These are phyloP conservation scores for Hsuehochloa calcarea DNA, from an alignment of 176 grass and related monocot genomes.

Conservation along the genomic window DNA sequence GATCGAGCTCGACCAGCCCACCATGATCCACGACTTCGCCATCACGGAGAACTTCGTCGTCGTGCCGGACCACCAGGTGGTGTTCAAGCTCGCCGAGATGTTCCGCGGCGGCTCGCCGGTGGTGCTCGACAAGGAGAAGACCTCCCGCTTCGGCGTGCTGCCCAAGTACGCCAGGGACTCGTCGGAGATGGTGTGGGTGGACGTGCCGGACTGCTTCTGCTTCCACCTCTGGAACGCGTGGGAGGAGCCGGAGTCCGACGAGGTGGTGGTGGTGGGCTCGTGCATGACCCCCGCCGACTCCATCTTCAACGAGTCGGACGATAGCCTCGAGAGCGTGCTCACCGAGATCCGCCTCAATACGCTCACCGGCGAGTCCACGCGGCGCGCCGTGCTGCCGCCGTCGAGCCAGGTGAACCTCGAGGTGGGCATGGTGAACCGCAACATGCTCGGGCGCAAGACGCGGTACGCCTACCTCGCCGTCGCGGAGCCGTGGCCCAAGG, in stretches of 20 bases:
- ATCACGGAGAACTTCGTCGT: constrained; percentile 82
- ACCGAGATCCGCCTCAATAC: constrained; percentile 86
- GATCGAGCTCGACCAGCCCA: constrained; percentile 72
- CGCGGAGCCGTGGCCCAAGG: constrained; percentile 94
- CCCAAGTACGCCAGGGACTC: constrained; percentile 64
- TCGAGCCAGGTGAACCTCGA: constrained; percentile 64
- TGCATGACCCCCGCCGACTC: constrained; percentile 95
- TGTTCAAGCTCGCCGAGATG: constrained; percentile 88
- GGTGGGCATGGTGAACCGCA: constrained; percentile 82
- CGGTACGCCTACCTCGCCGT: constrained; percentile 82
- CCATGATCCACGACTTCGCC: constrained; percentile 96
- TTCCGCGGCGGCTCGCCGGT: constrained; percentile 75
- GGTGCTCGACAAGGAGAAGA: constrained; percentile 70
- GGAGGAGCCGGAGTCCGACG: constrained; percentile 55
- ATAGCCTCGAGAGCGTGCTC: constrained; percentile 62
- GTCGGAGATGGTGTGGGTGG: constrained; percentile 75
- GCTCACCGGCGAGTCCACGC: constrained; percentile 57
- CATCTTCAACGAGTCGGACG: constrained; percentile 78
- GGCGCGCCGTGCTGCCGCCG: constrained; percentile 48
- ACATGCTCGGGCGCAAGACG: constrained; percentile 59
- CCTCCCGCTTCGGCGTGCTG: constrained; percentile 66
- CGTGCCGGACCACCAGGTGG: constrained; percentile 86
- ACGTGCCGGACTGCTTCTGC: constrained; percentile 95
- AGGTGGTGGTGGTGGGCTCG: constrained; percentile 79
- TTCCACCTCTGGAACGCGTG: constrained; percentile 98